Conservation (phyloP, 176 grass and related monocot genomes). For the Pharus latifolius region DNA sequence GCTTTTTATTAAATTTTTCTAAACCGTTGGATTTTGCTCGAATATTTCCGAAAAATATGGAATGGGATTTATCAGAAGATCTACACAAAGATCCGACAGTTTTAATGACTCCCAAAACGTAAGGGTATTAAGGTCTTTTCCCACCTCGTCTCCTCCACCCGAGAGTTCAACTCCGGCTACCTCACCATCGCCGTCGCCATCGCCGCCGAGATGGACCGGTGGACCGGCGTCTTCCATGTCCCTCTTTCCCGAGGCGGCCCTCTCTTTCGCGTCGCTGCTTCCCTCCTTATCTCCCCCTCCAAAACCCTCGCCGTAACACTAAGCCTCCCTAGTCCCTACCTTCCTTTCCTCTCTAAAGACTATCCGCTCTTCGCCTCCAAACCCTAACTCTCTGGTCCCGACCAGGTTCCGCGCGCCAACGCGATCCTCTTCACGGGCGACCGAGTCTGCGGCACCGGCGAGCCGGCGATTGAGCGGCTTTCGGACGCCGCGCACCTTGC, state of each 20-base stretch:
- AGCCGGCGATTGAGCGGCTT: constrained; percentile 59
- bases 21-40: too few relatives aligned
- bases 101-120: neutral
- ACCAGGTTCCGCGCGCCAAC: constrained; percentile 55
- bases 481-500: constrained; percentile 47
- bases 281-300: constrained; percentile 44
- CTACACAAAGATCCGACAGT: too few relatives aligned
- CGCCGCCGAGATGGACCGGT: constrained; percentile 46
- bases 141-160: neutral
- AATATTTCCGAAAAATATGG: too few relatives aligned
- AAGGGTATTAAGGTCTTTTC: constrained; percentile 22
- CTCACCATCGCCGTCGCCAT: neutral
- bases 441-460: constrained; percentile 40
- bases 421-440: constrained; percentile 86
- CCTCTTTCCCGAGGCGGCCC: constrained; percentile 19
- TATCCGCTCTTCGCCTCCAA: neutral
- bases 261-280: constrained; percentile 42
- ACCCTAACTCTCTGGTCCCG: neutral
- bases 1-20: too few relatives aligned
- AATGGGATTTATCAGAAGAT: too few relatives aligned
- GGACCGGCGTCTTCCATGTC: constrained; percentile 50
- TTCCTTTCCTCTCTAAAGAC: neutral
- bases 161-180: constrained; percentile 9
- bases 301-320: constrained; percentile 51
- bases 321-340: neutral